Evolutionary conservation across 2,329 filamentous ascomycete species (phyloP).

Genomic region (Fusarium paranaense): DNA sequence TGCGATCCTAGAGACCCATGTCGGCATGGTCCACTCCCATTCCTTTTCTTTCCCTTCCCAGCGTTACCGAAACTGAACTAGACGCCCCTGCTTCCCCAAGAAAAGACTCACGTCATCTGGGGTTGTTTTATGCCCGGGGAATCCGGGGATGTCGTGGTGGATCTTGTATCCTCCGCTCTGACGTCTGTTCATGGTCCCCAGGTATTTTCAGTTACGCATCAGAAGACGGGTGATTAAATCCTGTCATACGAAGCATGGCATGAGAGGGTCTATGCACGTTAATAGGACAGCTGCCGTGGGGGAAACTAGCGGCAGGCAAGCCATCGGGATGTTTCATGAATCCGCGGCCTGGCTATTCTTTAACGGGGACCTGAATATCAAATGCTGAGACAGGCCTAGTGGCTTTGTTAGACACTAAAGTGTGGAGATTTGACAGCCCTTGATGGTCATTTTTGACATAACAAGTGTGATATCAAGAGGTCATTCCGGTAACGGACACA

Average conservation of each 20-base stretch:
- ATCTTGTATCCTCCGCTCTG: not conserved
- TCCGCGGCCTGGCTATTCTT: not conserved
- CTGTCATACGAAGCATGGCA: not conserved
- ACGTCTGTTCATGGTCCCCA: not conserved
- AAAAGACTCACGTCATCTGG: constrained; percentile 4
- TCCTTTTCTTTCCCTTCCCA: not conserved
- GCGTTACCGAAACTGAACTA: not conserved
- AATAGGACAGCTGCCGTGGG: not conserved
- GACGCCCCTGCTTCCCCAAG: not conserved
- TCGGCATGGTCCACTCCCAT: not conserved
- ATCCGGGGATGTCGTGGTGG: not conserved
- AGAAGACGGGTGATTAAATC: not conserved
- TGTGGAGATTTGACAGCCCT: not conserved
- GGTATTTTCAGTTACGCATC: not conserved
- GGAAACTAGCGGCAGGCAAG: not conserved
- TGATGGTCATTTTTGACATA: not conserved
- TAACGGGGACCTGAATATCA: not conserved
- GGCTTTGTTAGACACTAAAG: not conserved
- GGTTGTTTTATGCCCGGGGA: not conserved
- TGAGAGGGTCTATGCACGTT: no score
- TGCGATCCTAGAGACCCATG: not conserved
- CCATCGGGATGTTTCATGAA: not conserved
- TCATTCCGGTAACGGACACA: not conserved
- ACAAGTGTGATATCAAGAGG: not conserved
- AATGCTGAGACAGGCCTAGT: not conserved